Evolutionary conservation across 2,329 filamentous ascomycete species (phyloP), one percentile per base, ranked within the genome.

Genomic region (Paraconiothyrium brasiliense): DNA sequence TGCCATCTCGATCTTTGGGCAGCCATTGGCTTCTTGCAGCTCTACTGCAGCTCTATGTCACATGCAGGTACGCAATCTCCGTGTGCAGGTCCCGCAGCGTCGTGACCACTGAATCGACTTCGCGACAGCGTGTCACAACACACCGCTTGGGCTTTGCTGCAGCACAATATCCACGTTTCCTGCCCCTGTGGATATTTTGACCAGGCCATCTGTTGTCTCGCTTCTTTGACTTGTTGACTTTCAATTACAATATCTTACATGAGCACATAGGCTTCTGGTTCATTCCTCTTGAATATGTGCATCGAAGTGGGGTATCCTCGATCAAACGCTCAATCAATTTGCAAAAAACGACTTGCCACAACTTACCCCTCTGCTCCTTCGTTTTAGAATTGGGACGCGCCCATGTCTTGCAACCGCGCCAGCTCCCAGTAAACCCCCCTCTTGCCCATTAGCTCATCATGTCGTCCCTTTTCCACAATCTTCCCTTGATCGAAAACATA

Each of bases 401-500:
- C 74, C 67, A 78, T 77, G 32, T 68, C 72, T 64, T 78, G 76
- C 58, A 78, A 58, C 52, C 70, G 67, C 7, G 73, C 76, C 63
- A 78, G 59, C 60, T 77, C 75, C 61, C 70, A 77, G 63, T 83
- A 84, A 44, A 81, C 72, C 0, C 81, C 81, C 52, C 70, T 73
- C 61, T 67, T 73, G 4, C 67, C 71, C 56, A 83, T 72, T 39
- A 83, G 61, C 54, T 84, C 81, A 0, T 85, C 85, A 92, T 98
- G 94, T 9, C 89, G 93, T 5, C 94, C 94, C 68, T 87, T 86
- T 82, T 98, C 94, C 1, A 96, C 91, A 47, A 98, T 87, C 62
- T 88, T 86, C 8, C 94, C 95, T 71, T 92, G 89, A 77, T 97
- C 94, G 76, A 98, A 95, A n/a, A 98, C 94, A 67, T 96, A 97